Base-by-base conservation (phyloP, 75 land plant species). In the Larix kaempferi region DNA sequence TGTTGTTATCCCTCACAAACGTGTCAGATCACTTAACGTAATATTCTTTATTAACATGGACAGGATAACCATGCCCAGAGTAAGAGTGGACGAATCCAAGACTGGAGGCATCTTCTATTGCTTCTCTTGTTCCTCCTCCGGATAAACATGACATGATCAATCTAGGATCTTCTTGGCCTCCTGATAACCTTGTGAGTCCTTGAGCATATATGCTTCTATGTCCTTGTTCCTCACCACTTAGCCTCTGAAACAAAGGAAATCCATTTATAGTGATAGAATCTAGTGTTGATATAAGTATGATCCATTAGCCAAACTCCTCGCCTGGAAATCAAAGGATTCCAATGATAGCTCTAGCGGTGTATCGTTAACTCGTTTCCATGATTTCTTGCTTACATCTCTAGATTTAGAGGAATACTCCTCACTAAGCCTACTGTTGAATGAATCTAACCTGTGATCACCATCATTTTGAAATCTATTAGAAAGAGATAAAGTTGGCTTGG, bases 401-500 rank as follows among this genome's bases (percentile, higher is more conserved):
- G 75, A 74, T 23, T 74, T 74, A 5, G 75, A 41, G 37, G 75
- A 74, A 54, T 56, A 49, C 13, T 49, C 75, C 10, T 74, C 75
- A 1, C 75, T 74, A 1, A 74, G 58, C 26, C 62, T 64, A 44
- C 71, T 19, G 52, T 74, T 12, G 52, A 39, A 76, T n/a, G 67
- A 39, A 58, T 63, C 77, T 0, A 76, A 76, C 2, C 69, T 25
- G 54, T 10, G 54, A 49, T 10, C 54, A 1, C 54, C 54, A 41
- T 76, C 49, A 12, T 27, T 37, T 22, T 76, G 74, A 14, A 39
- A 33, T 67, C 77, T 61, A 16, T 74, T 19, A 0, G 67, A 58
- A 33, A 52, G 15, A 5, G 77, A 76, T 76, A 49, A 10, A 49
- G 77, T 15, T 21, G 25, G 41, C 27, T 35, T 58, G 17, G 16